These are phyloP conservation scores for Aquilaria yunnanensis DNA, from an alignment of 345 rosid genomes.

Conservation along the genomic window DNA sequence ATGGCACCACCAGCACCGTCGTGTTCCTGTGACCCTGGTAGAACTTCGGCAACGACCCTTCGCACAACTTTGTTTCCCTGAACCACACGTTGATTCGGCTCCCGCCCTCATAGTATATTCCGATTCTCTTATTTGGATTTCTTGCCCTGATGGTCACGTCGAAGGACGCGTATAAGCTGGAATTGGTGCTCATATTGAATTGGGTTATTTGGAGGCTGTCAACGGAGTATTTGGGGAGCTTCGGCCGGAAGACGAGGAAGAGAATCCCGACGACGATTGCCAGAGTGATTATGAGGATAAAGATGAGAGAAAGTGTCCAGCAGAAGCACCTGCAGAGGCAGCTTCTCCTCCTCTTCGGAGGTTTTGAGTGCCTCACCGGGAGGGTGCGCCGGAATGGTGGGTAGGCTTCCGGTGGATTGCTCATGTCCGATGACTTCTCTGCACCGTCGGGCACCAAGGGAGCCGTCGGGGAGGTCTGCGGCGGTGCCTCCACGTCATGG, in stretches of 20 bases:
- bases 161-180: constrained; percentile 51
- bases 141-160: constrained; percentile 55
- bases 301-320: constrained; percentile 47
- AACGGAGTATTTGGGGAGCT: constrained; percentile 59
- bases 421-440: constrained; percentile 56
- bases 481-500: constrained; percentile 30
- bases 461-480: constrained; percentile 28
- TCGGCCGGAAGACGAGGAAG: constrained; percentile 70
- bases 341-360: constrained; percentile 44
- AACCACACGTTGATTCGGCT: constrained; percentile 62
- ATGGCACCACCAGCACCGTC: constrained; percentile 45
- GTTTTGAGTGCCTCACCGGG: constrained; percentile 31
- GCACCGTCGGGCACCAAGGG: constrained; percentile 48
- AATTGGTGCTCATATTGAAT: constrained; percentile 28
- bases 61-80: constrained; percentile 39
- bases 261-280: constrained; percentile 47
- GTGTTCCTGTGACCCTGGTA: constrained; percentile 91
- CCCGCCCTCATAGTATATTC: constrained; percentile 80
- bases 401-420: constrained; percentile 14
- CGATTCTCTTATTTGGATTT: constrained; percentile 73
- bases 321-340: constrained; percentile 60
- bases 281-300: constrained; percentile 38
- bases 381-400: constrained; percentile 31
- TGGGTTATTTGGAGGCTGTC: constrained; percentile 51
- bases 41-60: constrained; percentile 79